Evolutionary conservation across 768 basidiomycete genomes (phyloP), one percentile per base, ranked within the genome.

Genomic region (Rhodotorula paludigena): DNA sequence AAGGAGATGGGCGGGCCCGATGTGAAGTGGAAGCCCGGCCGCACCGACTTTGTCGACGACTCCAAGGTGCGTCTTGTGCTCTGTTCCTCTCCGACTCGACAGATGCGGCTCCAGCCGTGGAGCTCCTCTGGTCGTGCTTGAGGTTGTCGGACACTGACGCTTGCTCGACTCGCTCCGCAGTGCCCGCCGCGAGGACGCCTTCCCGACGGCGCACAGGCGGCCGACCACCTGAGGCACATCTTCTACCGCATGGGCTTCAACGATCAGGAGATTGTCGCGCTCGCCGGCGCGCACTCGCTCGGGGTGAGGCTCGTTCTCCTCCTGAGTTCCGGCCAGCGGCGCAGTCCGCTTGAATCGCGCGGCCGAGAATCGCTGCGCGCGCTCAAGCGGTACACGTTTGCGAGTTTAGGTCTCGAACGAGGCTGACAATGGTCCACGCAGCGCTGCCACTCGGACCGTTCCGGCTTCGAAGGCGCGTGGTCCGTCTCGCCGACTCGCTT

Each of bases 191-290:
- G 70, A n/a, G 70, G 70, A 1, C 62, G 66, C 15, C 55, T 72
- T 30, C 91, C 91, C 23, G 74, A 75, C 39, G 75, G 74, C 36
- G 74, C 85, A 21, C 86, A 89, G 77, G 92, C 89, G 59, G 81
- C 86, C 56, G 85, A 89, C 77, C 94, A 98, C 77, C 80, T 98
- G 66, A 85, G 94, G 65, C 82, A 85, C 65, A 44, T 73, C 78
- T 92, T 92, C 81, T 85, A 89, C 80, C 88, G 91, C 75, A 93
- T 93, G 91, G 91, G 86, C 55, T 96, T 97, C 83, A 89, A 92
- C 77, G 94, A 99, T 80, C 92, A 90, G 79, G 94, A 97, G 81
- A 98, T 98, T 58, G 74, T 76, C 28, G 76, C 77, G 20, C 88
- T 97, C 70, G 85, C 85, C 30, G 94, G 94, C 68, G 92, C 90